Conservation (phyloP, 345 rosid species). For the Barbarea vulgaris region DNA sequence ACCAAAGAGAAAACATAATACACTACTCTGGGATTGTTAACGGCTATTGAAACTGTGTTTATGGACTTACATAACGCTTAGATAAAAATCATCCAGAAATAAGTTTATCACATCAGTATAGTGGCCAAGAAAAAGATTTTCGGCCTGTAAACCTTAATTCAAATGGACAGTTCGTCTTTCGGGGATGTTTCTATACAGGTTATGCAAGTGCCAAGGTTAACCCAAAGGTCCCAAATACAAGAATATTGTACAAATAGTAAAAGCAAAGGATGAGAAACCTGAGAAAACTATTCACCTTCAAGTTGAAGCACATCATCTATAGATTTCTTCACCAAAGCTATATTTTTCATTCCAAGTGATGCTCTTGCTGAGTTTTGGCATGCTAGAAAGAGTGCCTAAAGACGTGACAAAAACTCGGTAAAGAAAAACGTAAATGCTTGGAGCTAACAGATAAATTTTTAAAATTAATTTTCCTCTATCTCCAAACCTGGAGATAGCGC, state of each 20-base stretch:
- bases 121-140: neutral
- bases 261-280: slow-evolving; percentile 14
- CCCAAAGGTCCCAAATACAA: neutral
- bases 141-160: neutral
- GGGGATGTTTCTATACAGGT: neutral
- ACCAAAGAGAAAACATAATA: slow-evolving; percentile 2
- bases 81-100: neutral
- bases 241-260: slow-evolving; percentile 3
- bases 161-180: neutral
- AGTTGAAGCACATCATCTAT: slow-evolving; percentile 54
- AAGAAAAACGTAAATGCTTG: slow-evolving; percentile 1
- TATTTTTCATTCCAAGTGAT: slow-evolving; percentile 49
- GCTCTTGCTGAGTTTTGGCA: slow-evolving; percentile 63
- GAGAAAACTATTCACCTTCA: slow-evolving; percentile 55
- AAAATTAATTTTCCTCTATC: neutral
- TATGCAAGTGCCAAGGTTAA: slow-evolving; percentile 10
- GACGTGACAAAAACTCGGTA: slow-evolving; percentile 21
- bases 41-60: neutral
- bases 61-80: neutral
- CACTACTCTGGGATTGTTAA: neutral
- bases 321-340: slow-evolving; percentile 58
- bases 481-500: slow-evolving; percentile 67
- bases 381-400: slow-evolving; percentile 81
- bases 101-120: slow-evolving; percentile 4
- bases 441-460: neutral